Evolutionary conservation across 1,284 basidiomycete species (phyloP).

Genomic region (Trichosporon coremiiforme): DNA sequence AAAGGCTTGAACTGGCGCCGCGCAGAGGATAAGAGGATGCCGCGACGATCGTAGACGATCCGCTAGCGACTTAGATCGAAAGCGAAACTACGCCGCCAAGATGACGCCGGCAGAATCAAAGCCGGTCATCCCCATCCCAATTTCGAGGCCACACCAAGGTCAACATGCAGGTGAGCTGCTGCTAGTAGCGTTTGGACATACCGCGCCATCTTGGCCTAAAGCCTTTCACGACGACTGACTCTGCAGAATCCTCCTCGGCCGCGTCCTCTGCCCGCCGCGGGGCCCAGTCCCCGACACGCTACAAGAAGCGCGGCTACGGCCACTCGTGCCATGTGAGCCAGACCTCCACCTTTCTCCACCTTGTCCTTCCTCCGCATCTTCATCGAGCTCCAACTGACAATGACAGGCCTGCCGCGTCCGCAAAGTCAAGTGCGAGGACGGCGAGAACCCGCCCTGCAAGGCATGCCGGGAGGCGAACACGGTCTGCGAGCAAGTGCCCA

Average conservation of each 20-base stretch:
- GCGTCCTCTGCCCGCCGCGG: background rate
- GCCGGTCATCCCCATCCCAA: conserved; percentile 11
- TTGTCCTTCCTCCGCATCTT: background rate
- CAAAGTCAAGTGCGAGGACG: conserved; percentile 36
- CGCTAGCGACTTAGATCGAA: background rate
- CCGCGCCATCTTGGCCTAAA: background rate
- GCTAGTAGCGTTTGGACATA: background rate
- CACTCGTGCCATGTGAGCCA: conserved; percentile 32
- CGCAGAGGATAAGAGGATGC: conserved; percentile 1
- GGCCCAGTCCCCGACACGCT: conserved; percentile 20
- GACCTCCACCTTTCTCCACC: background rate
- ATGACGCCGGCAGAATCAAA: conserved; percentile 12
- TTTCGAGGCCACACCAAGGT: background rate
- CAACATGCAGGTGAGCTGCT: background rate
- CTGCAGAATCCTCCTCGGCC: conserved; percentile 8
- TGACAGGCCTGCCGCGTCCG: conserved; percentile 33
- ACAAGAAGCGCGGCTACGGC: conserved; percentile 35
- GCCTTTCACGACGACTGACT: background rate
- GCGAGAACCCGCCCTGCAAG: conserved; percentile 34
- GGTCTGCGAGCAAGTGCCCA: conserved; percentile 33
- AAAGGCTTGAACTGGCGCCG: background rate
- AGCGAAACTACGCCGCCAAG: background rate
- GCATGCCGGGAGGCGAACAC: conserved; percentile 32
- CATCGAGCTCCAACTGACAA: too few relatives aligned
- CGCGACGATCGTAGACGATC: conserved; percentile 2